Base-by-base conservation (phyloP, 1,284 basidiomycete species). In the Pholiota adiposa region DNA sequence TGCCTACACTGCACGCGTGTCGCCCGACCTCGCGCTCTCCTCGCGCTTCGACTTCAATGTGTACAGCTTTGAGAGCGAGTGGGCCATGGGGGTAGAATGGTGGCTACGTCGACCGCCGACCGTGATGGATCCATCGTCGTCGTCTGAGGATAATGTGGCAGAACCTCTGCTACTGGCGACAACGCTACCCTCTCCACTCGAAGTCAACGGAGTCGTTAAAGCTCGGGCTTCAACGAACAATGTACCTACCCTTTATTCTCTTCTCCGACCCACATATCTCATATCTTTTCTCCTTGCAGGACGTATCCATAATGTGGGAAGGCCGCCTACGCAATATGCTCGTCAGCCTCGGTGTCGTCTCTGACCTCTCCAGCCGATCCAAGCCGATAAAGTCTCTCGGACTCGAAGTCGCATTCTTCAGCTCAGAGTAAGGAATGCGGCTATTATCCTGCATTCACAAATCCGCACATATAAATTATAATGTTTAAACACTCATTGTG, bases 31-130 rank as follows among this genome's bases (percentile, higher is more conserved):
- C n/a, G 88, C 93, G 0, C 75, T 98, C 5, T 92, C 92, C 56
- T 93, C 94, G 2, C 85, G 97, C 16, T 98, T 97, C 72, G 96
- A 98, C 70, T 96, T 98, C 75, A 99, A 99, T 69, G 87, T 97
- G 25, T 98, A 97, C 72, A 96, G 93, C 70, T 98, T 97, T 75
- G 95, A 97, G 68, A 95, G 93, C 70, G 96, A 98, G 72, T 92
- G 96, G 87, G 91, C 93, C 4, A 83, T 98, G 75, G 97, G 94
- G n/a, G 90, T 91, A 2, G 94, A 96, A 74, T 96, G 93, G 92
- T 96, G 93, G 93, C 83, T 94, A 68, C 84, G 92, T 14, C 83
- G 84, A 23, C 71, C 74, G 16, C 65, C 66, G 1, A 65, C 67
- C 21, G 74, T 69, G 38, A 63, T 67, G 27, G 33, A 14, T 9